A percentile compares a stretch with the other conserved stretches of the same genome.
These are phyloP conservation scores for Colletotrichum sp. DNA, from an alignment of 2,329 filamentous ascomycete genomes.

Conservation along the genomic window DNA sequence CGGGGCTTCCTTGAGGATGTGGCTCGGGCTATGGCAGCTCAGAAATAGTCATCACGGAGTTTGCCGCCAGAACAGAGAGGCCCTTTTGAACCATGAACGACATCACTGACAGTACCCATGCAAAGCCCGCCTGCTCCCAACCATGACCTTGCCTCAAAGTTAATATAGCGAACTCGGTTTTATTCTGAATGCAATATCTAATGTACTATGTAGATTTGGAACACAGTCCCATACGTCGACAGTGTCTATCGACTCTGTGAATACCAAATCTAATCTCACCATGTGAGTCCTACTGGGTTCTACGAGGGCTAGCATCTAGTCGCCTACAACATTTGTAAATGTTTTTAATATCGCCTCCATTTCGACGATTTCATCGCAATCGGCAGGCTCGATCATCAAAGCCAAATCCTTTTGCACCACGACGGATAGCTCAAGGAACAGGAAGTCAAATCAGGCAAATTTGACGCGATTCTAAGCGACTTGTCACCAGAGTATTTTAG, in stretches of 20 bases:
- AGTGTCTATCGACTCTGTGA: background rate
- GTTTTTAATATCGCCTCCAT: background rate
- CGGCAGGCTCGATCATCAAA: background rate
- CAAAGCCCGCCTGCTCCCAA: background rate
- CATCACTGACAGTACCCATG: background rate
- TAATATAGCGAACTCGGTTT: rapidly evolving
- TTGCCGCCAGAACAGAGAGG: background rate
- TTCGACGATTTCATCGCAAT: background rate
- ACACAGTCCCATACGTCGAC: background rate
- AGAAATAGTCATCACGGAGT: background rate
- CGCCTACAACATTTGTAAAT: background rate
- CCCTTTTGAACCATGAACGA: background rate
- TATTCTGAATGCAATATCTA: background rate
- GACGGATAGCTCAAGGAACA: background rate
- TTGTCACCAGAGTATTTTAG: background rate
- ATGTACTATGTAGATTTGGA: background rate
- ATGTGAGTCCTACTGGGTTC: background rate
- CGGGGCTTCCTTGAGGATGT: background rate
- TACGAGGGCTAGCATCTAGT: background rate
- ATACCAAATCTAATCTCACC: background rate
- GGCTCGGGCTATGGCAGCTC: background rate
- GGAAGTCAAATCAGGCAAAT: background rate
- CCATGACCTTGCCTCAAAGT: background rate
- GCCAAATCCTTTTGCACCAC: background rate
- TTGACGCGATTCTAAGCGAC: background rate